Evolutionary conservation across 2,329 filamentous ascomycete species (phyloP), one percentile per base, ranked within the genome.

Genomic region (Septoria petroselini): DNA sequence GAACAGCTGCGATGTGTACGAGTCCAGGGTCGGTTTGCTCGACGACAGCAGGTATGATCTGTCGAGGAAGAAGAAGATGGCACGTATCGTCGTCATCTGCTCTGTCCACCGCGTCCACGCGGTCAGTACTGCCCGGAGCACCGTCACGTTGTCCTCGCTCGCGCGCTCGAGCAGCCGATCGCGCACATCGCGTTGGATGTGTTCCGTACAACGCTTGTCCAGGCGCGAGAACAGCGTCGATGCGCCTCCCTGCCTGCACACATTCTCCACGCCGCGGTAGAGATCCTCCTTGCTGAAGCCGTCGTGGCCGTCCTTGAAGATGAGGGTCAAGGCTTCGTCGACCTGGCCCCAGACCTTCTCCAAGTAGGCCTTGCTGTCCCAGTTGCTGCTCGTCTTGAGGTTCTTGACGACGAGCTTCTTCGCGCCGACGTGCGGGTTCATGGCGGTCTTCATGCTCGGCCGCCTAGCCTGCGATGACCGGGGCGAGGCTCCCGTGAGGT

Each of bases 321-420:
- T 82, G 35, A 83, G 80, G 8, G 78, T 75, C 45, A 98, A 71
- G 1, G 89, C 88, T 29, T 76, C 75, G 50, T 88, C 82, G 4
- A 97, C 75, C 65, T 94, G 85, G 33, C 73, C 71, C 81, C 86
- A 88, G 3, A 83, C 85, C 62, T 83, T 82, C 33, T 83, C 76
- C 61, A 95, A 88, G 72, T 95, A 97, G 56, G 81, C 77, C 55
- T 86, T 82, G 15, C 86, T 80, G 60, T 89, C 81, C 47, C 80
- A 75, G 50, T 78, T 77, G n/a, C 79, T 72, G 14, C 77, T 77
- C 1, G 80, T 78, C 52, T 85, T 83, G 57, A 96, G 78, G 67
- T 96, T 97, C 79, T 95, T 95, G 62, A 98, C 88, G n/a, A 91
- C 81, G 38, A 98, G 79, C 70, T 86, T 91, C 75, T 86, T 91